Conservation (phyloP, 306 rosid genomes). For the Prunus persica region Prunus_persica_NCBIv2 NC_034009.1:45286001-45286500, state of each 20-base stretch:
- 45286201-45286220: slow-evolving; percentile 43
- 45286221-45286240: slow-evolving; percentile 6
- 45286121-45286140: slow-evolving; percentile 85
- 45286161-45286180: slow-evolving; percentile 98
- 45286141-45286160: slow-evolving; percentile 92
- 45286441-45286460: neutral
- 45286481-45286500: neutral
- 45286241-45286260: neutral
- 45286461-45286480: neutral
- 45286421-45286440: neutral
- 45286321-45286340: neutral
- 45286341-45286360: neutral
- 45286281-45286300: neutral
- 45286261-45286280: slow-evolving; percentile 10
- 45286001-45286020: slow-evolving; percentile 17
- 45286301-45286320: neutral
- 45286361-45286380: neutral
- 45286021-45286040: slow-evolving; percentile 15
- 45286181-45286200: slow-evolving; percentile 89
- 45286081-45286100: slow-evolving; percentile 57
- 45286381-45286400: neutral
- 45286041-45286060: neutral
- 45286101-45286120: slow-evolving; percentile 91
- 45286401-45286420: neutral
- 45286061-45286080: slow-evolving; percentile 16